phyloP scores from a whole-genome alignment of 805 yeast genomes.

The Cyberlindnera amylophila region DNA sequence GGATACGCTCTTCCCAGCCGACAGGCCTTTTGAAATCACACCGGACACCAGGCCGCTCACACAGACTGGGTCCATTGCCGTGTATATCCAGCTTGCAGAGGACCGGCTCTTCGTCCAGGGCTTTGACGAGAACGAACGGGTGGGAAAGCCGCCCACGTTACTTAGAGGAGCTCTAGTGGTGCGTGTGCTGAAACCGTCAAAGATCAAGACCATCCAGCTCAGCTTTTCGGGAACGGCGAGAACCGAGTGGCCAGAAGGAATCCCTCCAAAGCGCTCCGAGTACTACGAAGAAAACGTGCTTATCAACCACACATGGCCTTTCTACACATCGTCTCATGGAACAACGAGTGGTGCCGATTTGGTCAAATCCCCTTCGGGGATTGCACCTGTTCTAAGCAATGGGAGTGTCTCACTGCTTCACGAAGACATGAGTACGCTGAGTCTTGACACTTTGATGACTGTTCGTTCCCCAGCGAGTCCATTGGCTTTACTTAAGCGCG shows the following conservation, averaged over 20 bases:
- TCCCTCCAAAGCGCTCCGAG: constrained; percentile 79
- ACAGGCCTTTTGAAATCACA: constrained; percentile 46
- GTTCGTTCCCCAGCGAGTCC: constrained; percentile 17
- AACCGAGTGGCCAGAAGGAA: constrained; percentile 98
- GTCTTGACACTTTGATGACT: constrained; percentile 22
- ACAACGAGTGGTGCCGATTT: constrained; percentile 41
- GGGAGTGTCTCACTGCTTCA: neutral
- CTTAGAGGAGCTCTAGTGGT: constrained; percentile 76
- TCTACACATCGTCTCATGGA: constrained; percentile 39
- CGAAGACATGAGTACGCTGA: constrained; percentile 23
- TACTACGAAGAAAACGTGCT: constrained; percentile 62
- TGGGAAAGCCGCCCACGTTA: constrained; percentile 68
- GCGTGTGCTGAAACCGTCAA: constrained; percentile 66
- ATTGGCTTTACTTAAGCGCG: constrained; percentile 23
- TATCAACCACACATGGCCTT: constrained; percentile 87
- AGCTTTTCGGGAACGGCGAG: constrained; percentile 63
- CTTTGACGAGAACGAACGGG: constrained; percentile 60
- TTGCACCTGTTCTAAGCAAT: constrained; percentile 3
- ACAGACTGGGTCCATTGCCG: constrained; percentile 59
- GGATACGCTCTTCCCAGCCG: constrained; percentile 45
- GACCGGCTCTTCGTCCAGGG: constrained; percentile 80
- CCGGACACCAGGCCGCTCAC: constrained; percentile 45
- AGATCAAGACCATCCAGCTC: constrained; percentile 59
- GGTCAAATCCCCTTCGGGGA: constrained; percentile 12
- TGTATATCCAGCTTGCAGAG: constrained; percentile 77